Evolutionary conservation across 2,329 filamentous ascomycete species (phyloP).

Genomic region (Talaromyces sp.): DNA sequence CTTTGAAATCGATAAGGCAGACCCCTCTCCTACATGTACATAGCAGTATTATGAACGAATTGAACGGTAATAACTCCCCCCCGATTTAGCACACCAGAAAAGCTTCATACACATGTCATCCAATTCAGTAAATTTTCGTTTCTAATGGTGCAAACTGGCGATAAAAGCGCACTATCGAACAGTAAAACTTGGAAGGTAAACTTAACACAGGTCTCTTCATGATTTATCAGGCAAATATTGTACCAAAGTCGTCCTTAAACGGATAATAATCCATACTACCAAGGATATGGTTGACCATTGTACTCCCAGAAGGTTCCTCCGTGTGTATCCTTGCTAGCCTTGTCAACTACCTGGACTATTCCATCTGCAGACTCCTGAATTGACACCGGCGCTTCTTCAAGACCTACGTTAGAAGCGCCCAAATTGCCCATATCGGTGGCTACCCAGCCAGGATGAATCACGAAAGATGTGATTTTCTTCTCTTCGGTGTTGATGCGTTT

Average conservation of each 20-base stretch:
- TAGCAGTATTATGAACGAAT: too few species aligned
- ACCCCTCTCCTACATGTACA: too few species aligned
- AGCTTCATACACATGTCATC: too few species aligned
- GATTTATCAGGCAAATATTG: too few species aligned
- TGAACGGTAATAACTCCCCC: too few species aligned
- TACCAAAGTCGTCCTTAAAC: neutral
- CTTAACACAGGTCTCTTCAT: too few species aligned
- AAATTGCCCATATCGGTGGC: neutral
- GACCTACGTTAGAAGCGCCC: neutral
- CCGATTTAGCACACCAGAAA: too few species aligned
- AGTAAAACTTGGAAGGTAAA: too few species aligned
- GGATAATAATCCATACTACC: neutral
- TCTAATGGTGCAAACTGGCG: too few species aligned
- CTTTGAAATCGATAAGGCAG: too few species aligned
- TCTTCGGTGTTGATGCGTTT: neutral
- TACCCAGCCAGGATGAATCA: neutral
- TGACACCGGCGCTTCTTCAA: neutral
- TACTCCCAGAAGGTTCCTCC: neutral
- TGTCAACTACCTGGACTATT: neutral
- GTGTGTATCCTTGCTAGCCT: neutral
- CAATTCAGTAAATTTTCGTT: too few species aligned
- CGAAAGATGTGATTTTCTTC: neutral
- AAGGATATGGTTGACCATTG: neutral
- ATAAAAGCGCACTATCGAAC: too few species aligned
- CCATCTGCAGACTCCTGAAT: neutral